phyloP scores from a whole-genome alignment of 768 basidiomycete genomes.

The Thelephora aurantiotincta region DNA sequence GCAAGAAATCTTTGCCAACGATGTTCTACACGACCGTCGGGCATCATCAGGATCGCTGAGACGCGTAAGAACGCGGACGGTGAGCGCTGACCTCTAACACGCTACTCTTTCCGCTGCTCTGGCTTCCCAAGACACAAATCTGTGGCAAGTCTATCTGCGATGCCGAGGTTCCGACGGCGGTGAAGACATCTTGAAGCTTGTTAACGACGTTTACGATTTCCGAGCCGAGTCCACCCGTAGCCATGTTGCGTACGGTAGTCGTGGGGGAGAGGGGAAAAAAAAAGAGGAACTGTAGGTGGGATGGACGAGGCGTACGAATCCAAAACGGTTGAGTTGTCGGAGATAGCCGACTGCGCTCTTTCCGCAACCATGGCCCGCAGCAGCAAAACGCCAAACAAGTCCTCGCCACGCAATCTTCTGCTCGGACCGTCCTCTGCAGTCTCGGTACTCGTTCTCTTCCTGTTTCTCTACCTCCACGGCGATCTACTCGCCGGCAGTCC shows the following conservation, averaged over 20 bases:
- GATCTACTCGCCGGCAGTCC: no score
- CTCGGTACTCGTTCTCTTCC: no score
- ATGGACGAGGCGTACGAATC: neutral
- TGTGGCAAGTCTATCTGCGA: conserved; percentile 81
- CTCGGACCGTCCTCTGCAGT: no score
- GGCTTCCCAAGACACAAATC: conserved; percentile 84
- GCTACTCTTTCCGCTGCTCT: conserved; percentile 89
- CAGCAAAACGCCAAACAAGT: no score
- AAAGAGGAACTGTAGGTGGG: conserved; percentile 1
- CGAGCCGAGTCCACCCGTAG: conserved; percentile 52
- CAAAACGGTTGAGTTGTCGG: no score
- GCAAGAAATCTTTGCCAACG: conserved; percentile 95
- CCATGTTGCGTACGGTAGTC: conserved; percentile 9
- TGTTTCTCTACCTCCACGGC: no score
- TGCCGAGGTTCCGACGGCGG: conserved; percentile 65
- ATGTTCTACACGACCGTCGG: conserved; percentile 55
- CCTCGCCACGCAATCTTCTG: no score
- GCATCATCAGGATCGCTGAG: neutral
- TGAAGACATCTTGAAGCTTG: conserved; percentile 86
- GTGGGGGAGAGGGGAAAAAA: conserved; percentile 3
- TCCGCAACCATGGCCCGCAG: no score
- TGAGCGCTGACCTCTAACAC: conserved; percentile 59
- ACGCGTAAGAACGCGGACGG: neutral
- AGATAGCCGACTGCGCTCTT: no score
- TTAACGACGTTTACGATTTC: conserved; percentile 76